A percentile compares a stretch with the other conserved stretches of the same genome.
phyloP scores from a whole-genome alignment of 2,329 filamentous ascomycete species.

The Alternaria angustiovoidea region DNA sequence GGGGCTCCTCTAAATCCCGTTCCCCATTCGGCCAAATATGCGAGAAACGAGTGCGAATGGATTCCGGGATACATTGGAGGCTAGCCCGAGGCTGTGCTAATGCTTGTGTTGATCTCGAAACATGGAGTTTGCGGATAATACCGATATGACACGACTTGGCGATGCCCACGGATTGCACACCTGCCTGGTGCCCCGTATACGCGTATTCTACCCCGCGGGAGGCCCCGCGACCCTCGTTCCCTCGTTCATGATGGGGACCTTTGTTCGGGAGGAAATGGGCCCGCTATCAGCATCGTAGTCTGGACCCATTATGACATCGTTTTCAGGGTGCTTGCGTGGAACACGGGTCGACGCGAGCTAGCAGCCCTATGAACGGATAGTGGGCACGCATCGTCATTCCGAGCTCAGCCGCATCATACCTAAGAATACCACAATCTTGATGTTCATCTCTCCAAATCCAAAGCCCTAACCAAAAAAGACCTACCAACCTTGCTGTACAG shows the following conservation, averaged over 20 bases:
- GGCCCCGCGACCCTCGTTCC: background rate
- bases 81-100: slow-evolving; percentile 5
- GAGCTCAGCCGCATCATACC: slow-evolving; percentile 9
- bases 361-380: slow-evolving; percentile 16
- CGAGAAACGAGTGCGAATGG: slow-evolving; percentile 6
- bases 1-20: slow-evolving; percentile 5
- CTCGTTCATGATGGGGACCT: background rate
- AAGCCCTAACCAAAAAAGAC: background rate
- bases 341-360: slow-evolving; percentile 17
- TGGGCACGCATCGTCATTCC: slow-evolving; percentile 24
- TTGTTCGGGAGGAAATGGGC: background rate
- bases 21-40: slow-evolving; percentile 14
- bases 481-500: background rate
- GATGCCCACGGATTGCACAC: background rate
- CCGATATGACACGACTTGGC: background rate
- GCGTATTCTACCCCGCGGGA: slow-evolving; percentile 2
- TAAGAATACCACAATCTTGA: background rate
- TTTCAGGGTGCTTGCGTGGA: slow-evolving; percentile 12
- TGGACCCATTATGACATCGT: slow-evolving; percentile 2
- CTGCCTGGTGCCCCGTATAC: background rate
- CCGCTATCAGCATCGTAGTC: background rate
- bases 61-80: background rate
- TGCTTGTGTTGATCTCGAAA: slow-evolving; percentile 2
- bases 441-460: background rate
- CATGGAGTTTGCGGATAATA: slow-evolving; percentile 5